Evolutionary conservation across 2,329 filamentous ascomycete genomes (phyloP), one percentile per base, ranked within the genome.

Genomic region (Conoideocrella luteorostrata): DNA sequence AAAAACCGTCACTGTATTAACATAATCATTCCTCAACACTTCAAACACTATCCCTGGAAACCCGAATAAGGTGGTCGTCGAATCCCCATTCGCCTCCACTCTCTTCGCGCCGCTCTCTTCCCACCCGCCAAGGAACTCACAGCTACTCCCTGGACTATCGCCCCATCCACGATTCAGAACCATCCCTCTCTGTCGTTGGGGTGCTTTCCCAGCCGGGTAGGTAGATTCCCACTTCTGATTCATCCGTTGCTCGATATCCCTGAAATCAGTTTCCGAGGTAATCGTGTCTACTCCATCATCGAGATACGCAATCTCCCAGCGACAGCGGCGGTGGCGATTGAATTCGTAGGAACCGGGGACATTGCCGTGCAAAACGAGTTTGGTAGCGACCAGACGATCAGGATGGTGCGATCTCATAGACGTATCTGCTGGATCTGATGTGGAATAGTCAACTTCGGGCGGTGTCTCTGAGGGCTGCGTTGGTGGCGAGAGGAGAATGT

Each of bases 41-140:
- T 98, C 93, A 68, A 98, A 97, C 37, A 96, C 80, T 63, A 97
- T 68, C 0, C 93, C 91, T 0, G 93, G 91, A 57, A 96, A 96
- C 1, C 91, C 90, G 67, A 88, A 97, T 22, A 98, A 66, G 49
- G 90, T 91, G 13, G 90, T 95, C 44, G 77, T 80, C 47, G 77
- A 77, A 52, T 80, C 77, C 30, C 75, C 74, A 35, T 62, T 71
- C 3, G 71, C 66, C 36, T 74, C 82, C 59, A 63, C 72, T 60
- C 64, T 76, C 67, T 66, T 78, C 61, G 53, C 63, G 55, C 70
- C 66, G 51, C 78, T 84, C 54, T 93, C 88, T 62, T 95, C 89
- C 84, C 88, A 95, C 1, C 85, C 86, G 5, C 87, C 88, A 1
- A 93, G 72, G 44, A 89, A 76, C 63, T 95, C 89, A 52, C 86